phyloP scores from a whole-genome alignment of 805 yeast species.

The Lipomyces japonicus region DNA sequence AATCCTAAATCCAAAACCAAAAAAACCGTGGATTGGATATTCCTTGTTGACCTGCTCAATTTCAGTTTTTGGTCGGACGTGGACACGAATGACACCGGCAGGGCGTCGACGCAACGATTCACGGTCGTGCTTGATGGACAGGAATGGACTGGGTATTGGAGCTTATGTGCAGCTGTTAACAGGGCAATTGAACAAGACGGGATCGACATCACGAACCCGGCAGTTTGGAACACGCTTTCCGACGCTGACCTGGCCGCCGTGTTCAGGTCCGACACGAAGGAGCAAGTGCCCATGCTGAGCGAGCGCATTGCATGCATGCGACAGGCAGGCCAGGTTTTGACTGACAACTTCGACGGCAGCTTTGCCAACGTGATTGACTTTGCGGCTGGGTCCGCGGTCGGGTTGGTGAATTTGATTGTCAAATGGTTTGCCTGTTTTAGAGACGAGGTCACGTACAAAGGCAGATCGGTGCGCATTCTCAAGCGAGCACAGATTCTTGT shows the following conservation, averaged over 20 bases:
- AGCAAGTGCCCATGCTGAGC: slow-evolving; percentile 38
- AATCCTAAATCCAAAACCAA: slow-evolving; percentile 33
- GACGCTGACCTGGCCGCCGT: slow-evolving; percentile 32
- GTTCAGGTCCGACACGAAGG: slow-evolving; percentile 38
- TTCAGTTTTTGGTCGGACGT: slow-evolving; percentile 45
- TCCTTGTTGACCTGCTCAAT: slow-evolving; percentile 43
- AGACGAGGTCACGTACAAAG: slow-evolving; percentile 36
- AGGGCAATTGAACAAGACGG: slow-evolving; percentile 42
- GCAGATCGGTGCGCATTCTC: slow-evolving; percentile 34
- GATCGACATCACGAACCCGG: slow-evolving; percentile 40
- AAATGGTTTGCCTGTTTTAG: slow-evolving; percentile 37
- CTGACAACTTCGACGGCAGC: slow-evolving; percentile 21
- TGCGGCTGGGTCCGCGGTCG: slow-evolving; percentile 37
- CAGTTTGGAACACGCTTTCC: slow-evolving; percentile 35
- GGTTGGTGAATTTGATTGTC: slow-evolving; percentile 35
- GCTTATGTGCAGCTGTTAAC: slow-evolving; percentile 43
- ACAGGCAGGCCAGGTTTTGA: slow-evolving; percentile 39
- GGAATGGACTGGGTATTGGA: slow-evolving; percentile 46
- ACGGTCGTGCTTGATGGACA: slow-evolving; percentile 37
- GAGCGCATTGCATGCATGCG: slow-evolving; percentile 38
- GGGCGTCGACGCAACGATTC: slow-evolving; percentile 34
- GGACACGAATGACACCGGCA: slow-evolving; percentile 36
- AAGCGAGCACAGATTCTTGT: slow-evolving; percentile 46
- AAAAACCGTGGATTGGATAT: slow-evolving; percentile 40
- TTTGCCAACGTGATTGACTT: slow-evolving; percentile 32